These are phyloP conservation scores for Vanrija humicola DNA, from an alignment of 1,284 basidiomycete genomes.

Conservation along the genomic window DNA sequence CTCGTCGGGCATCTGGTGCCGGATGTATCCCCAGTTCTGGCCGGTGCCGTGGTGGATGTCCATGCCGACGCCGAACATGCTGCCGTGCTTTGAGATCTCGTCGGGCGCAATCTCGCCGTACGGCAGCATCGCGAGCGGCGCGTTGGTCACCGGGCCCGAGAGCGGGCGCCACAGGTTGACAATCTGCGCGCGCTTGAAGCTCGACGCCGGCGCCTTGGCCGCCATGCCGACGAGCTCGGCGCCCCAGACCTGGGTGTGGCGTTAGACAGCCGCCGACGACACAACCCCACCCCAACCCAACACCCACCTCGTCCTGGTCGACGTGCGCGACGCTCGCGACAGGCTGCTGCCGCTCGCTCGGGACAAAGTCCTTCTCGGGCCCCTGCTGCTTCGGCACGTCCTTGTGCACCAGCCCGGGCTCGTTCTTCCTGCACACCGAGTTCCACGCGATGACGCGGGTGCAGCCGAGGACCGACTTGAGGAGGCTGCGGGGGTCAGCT, in stretches of 20 bases:
- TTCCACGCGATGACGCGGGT: slow-evolving; percentile 38
- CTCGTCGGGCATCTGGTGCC: slow-evolving; percentile 37
- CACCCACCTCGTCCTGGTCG: slow-evolving; percentile 35
- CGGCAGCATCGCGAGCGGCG: slow-evolving; percentile 31
- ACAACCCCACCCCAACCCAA: background rate
- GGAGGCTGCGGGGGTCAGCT: slow-evolving; percentile 9
- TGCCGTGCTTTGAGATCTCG: slow-evolving; percentile 17
- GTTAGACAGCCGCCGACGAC: background rate
- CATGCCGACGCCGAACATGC: slow-evolving; percentile 26
- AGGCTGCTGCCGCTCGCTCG: slow-evolving; percentile 23
- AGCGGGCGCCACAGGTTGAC: slow-evolving; percentile 37
- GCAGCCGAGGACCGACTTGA: slow-evolving; percentile 26
- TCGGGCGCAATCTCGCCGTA: slow-evolving; percentile 14
- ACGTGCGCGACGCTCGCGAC: slow-evolving; percentile 34
- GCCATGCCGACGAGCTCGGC: slow-evolving; percentile 25
- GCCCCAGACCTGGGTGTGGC: slow-evolving; percentile 19
- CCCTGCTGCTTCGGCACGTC: slow-evolving; percentile 21
- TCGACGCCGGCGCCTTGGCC: slow-evolving; percentile 1
- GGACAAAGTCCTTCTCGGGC: slow-evolving; percentile 26
- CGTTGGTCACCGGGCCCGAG: slow-evolving; percentile 37
- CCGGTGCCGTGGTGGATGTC: slow-evolving; percentile 22
- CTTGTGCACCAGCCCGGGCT: slow-evolving; percentile 15
- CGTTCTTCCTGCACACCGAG: slow-evolving; percentile 24
- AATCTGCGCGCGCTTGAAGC: slow-evolving; percentile 26
- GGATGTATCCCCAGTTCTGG: slow-evolving; percentile 33